Evolutionary conservation across 2,329 filamentous ascomycete species (phyloP), one percentile per base, ranked within the genome.

Genomic region (Aspergillus viridinutans): DNA sequence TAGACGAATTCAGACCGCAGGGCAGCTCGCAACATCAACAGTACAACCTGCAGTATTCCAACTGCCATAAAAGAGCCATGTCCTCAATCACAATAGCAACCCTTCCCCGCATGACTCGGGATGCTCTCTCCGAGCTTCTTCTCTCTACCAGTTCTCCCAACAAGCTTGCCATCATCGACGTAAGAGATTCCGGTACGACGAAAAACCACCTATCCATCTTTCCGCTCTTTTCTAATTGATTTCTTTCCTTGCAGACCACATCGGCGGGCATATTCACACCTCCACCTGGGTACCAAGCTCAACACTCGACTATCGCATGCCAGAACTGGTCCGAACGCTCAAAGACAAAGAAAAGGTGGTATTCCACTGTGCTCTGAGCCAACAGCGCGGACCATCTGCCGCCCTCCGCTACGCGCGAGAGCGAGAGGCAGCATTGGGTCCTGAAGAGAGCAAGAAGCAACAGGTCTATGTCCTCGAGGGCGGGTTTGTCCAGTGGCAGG

Each of bases 361-460:
- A 1, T 99, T 99, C 74, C 94, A 99, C 77, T 99, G 94, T 75
- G 89, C 90, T 20, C 79, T 97, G 55, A 93, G 89, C 64, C 94
- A 97, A 78, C 89, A 96, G 76, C 83, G 94, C 0, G 94, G 94
- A 0, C 94, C 94, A 0, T 83, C 83, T 52, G 92, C 93, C 3
- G 94, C 94, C 3, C 76, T 96, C 64, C 81, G 83, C 67, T 97
- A 97, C 73, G 70, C 69, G 0, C 70, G 76, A 4, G 89, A 92
- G 76, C 80, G 85, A 49, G 85, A 88, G 64, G 78, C 81, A 53
- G 58, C 80, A 60, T 67, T 79, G 32, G 78, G 76, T 4, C 65
- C 65, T 21, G 74, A 76, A 47, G 74, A 76, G 62, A 69, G 61
- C 61, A 64, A 60, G 66, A 76, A 67, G 59, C 93, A 97, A 78